phyloP scores from a whole-genome alignment of 75 land plant species.

The Gnetum montanum region DNA sequence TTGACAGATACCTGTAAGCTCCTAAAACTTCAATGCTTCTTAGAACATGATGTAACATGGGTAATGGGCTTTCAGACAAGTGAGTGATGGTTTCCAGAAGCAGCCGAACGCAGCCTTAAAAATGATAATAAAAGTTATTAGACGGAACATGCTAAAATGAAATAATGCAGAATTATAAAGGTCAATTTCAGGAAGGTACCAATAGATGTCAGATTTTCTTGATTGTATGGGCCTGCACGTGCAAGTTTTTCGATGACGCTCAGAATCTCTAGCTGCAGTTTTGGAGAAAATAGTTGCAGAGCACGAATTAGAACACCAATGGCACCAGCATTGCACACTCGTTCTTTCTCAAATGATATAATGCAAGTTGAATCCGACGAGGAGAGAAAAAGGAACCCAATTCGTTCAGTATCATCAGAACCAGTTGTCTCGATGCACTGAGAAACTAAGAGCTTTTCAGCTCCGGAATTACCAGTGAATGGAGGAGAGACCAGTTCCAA shows the following conservation, averaged over 20 bases:
- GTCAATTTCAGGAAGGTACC: constrained; percentile 41
- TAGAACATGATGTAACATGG: constrained; percentile 48
- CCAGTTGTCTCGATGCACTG: background rate
- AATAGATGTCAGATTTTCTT: constrained; percentile 81
- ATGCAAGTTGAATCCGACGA: constrained; percentile 17
- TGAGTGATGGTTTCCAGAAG: constrained; percentile 72
- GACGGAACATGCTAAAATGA: background rate
- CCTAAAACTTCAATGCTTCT: constrained; percentile 88
- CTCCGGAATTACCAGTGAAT: constrained; percentile 16
- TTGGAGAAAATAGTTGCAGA: constrained; percentile 66
- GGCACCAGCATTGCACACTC: constrained; percentile 75
- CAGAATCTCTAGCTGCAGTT: constrained; percentile 77
- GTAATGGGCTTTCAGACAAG: constrained; percentile 50
- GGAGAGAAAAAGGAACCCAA: constrained; percentile 14
- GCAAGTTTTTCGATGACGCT: constrained; percentile 66
- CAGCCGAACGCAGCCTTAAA: constrained; percentile 84
- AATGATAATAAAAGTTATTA: background rate
- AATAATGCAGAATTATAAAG: constrained; percentile 1
- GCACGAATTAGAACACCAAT: constrained; percentile 57
- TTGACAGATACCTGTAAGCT: constrained; percentile 66
- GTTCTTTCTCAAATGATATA: constrained; percentile 21
- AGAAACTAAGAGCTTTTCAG: constrained; percentile 1
- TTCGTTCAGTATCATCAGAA: constrained; percentile 17
- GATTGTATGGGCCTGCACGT: constrained; percentile 61
- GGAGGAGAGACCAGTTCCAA: constrained; percentile 81